These are phyloP conservation scores for Pythium vanterpoolii DNA, from an alignment of 352 stramenopile species.

Conservation along the genomic window DNA sequence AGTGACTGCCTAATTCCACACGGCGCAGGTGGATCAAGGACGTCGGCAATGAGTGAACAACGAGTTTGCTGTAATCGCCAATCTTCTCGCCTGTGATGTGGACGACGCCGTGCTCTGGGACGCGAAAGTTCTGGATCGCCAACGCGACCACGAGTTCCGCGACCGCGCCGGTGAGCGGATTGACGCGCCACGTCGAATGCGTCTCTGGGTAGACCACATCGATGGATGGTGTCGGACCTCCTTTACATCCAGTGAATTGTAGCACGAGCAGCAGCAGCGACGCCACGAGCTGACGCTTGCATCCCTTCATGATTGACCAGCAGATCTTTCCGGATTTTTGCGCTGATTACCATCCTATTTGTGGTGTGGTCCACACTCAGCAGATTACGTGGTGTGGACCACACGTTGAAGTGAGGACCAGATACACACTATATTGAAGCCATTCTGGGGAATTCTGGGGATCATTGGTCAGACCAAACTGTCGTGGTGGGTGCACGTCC, in stretches of 20 bases:
- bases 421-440: not conserved
- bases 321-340: not conserved
- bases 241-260: not conserved
- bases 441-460: too few species aligned
- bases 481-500: not conserved
- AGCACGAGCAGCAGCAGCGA: not conserved
- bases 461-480: not conserved
- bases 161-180: constrained; percentile 15
- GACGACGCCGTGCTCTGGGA: constrained; percentile 40
- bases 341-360: not conserved
- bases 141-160: constrained; percentile 27
- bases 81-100: constrained; percentile 37
- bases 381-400: constrained; percentile 2
- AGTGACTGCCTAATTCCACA: constrained; percentile 45
- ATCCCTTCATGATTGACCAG: not conserved
- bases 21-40: constrained; percentile 14
- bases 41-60: not conserved
- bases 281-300: not conserved
- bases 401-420: constrained; percentile 3
- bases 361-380: constrained; percentile 1
- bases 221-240: not conserved
- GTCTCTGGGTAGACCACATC: constrained; percentile 20
- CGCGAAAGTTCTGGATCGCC: constrained; percentile 23
- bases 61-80: constrained; percentile 19
- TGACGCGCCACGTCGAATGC: constrained; percentile 35